A percentile compares a stretch with the other conserved stretches of the same genome.
These are phyloP conservation scores for Daldinia eschscholtzii DNA, from an alignment of 2,329 filamentous ascomycete genomes.

Conservation along the genomic window DNA sequence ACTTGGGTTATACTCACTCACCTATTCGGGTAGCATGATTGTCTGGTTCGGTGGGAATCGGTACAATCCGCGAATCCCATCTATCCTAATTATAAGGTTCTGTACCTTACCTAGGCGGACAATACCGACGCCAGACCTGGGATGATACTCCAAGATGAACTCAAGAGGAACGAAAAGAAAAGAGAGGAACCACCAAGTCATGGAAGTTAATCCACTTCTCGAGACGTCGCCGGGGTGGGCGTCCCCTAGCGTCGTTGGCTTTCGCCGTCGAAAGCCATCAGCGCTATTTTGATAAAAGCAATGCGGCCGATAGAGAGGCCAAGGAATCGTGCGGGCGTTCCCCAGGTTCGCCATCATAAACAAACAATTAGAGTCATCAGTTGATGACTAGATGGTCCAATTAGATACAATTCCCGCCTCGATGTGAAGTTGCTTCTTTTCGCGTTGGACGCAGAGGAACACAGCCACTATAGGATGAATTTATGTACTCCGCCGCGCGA, in stretches of 20 bases:
- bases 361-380: background rate
- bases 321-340: background rate
- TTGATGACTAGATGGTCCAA: background rate
- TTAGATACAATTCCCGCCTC: background rate
- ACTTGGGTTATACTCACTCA: background rate
- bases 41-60: constrained; percentile 11
- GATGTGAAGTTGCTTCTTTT: background rate
- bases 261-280: constrained; percentile 8
- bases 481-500: constrained; percentile 13
- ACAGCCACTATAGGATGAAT: constrained; percentile 10
- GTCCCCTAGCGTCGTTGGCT: background rate
- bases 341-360: background rate
- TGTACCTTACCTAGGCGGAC: background rate
- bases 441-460: background rate
- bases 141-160: constrained; percentile 3
- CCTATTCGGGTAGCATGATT: constrained; percentile 3
- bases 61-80: constrained; percentile 17
- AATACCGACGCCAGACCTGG: constrained; percentile 11
- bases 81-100: constrained; percentile 23
- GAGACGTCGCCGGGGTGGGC: background rate
- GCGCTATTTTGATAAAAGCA: constrained; percentile 25
- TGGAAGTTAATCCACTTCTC: background rate
- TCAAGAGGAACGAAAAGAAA: background rate
- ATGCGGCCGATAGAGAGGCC: constrained; percentile 28
- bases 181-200: background rate